Evolutionary conservation across 306 rosid genomes (phyloP).

Genomic region (Quercus glauca): DNA sequence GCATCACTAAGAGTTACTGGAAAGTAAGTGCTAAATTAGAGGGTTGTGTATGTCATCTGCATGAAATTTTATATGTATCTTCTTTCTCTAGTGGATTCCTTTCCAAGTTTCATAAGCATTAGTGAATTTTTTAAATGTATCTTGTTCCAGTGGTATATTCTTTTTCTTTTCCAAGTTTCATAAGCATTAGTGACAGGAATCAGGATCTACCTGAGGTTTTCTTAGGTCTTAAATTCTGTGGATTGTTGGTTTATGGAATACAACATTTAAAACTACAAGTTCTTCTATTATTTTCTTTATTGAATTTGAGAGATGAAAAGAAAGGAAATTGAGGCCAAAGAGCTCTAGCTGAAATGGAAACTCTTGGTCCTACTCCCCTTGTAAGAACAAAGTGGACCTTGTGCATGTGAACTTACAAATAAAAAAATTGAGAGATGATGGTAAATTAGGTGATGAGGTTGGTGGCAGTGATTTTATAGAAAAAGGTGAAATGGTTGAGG

Average conservation of each 20-base stretch:
- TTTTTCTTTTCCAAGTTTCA: too few species aligned
- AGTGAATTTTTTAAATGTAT: too few species aligned
- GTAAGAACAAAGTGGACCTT: too few species aligned
- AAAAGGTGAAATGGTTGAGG: background rate
- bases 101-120: background rate
- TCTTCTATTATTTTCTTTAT: background rate
- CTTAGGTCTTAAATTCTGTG: background rate
- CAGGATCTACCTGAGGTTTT: background rate
- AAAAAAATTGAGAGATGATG: background rate
- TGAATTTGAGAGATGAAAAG: background rate
- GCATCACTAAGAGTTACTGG: conserved; percentile 71
- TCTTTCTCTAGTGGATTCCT: background rate
- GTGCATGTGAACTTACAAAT: too few species aligned
- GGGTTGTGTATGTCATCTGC: background rate
- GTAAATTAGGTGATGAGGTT: background rate
- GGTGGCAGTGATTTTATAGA: background rate
- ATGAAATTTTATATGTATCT: background rate
- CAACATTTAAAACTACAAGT: background rate
- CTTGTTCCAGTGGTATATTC: too few species aligned
- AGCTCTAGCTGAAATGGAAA: too few species aligned
- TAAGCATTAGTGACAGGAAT: too few species aligned
- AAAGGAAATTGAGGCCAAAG: too few species aligned
- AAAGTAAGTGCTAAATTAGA: conserved; percentile 40
- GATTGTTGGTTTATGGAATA: background rate
- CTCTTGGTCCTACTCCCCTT: too few species aligned